These are phyloP conservation scores for Hygrophila difformis DNA, from an alignment of 257 asterid species.

Conservation along the genomic window DNA sequence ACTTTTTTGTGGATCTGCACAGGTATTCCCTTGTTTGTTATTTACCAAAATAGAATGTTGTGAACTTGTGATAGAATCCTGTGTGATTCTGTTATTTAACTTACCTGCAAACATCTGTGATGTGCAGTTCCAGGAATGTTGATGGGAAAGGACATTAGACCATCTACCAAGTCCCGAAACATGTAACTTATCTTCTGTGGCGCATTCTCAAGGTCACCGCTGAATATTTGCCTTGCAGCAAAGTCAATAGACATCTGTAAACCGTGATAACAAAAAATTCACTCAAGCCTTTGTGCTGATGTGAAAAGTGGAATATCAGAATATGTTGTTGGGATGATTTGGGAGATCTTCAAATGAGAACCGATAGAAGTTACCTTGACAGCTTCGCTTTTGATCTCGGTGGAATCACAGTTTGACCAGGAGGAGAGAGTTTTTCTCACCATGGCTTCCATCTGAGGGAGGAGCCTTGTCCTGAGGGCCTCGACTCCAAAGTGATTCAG, in stretches of 20 bases:
- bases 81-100: no score
- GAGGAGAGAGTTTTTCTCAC: conserved; percentile 5
- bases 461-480: conserved; percentile 13
- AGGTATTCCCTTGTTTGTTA: no score
- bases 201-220: conserved; percentile 1
- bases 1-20: no score
- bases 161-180: background rate
- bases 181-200: background rate
- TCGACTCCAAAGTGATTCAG: conserved; percentile 20
- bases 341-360: conserved; percentile 7
- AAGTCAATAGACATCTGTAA: conserved; percentile 18
- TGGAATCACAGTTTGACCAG: conserved; percentile 16
- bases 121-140: conserved; percentile 28
- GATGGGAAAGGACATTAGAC: conserved; percentile 21
- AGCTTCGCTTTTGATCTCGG: no score
- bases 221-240: conserved; percentile 12
- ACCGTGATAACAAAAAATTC: background rate
- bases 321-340: no score
- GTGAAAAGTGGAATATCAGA: no score
- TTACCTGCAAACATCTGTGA: conserved; percentile 15
- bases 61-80: no score
- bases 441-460: conserved; percentile 13
- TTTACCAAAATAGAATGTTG: no score
- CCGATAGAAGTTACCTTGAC: conserved; percentile 16
- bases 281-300: background rate